phyloP scores from a whole-genome alignment of 2,329 filamentous ascomycete species.

The Fusarium palustre region DNA sequence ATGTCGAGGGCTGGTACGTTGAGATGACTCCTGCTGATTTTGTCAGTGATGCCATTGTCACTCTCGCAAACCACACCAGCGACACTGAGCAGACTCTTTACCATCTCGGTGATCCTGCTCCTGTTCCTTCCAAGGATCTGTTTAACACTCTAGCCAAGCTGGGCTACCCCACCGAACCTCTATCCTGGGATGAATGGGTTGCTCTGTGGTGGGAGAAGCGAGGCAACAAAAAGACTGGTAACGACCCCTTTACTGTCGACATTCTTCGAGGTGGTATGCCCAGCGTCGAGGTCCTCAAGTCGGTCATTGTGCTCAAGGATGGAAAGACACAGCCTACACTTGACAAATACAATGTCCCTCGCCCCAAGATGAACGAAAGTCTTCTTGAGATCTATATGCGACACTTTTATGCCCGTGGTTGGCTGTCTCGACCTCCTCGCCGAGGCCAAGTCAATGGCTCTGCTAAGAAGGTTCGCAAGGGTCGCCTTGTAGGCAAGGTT shows the following conservation, averaged over 20 bases:
- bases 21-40: constrained; percentile 91
- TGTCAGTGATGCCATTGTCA: constrained; percentile 78
- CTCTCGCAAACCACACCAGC: constrained; percentile 73
- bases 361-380: constrained; percentile 75
- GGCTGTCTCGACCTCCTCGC: constrained; percentile 73
- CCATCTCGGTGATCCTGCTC: constrained; percentile 79
- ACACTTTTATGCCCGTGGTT: constrained; percentile 83
- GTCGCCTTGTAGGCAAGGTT: constrained; percentile 74
- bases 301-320: constrained; percentile 80
- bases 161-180: constrained; percentile 75
- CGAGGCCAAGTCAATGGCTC: constrained; percentile 54
- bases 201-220: constrained; percentile 78
- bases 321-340: constrained; percentile 72
- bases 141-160: constrained; percentile 74
- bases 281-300: constrained; percentile 75
- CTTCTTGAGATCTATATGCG: constrained; percentile 83
- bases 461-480: constrained; percentile 53
- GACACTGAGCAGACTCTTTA: constrained; percentile 73
- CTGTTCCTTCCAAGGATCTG: constrained; percentile 72
- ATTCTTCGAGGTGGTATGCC: constrained; percentile 86
- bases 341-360: constrained; percentile 63
- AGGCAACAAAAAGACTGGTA: constrained; percentile 71
- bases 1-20: constrained; percentile 79
- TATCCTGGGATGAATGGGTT: constrained; percentile 81
- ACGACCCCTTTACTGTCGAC: constrained; percentile 80